Evolutionary conservation across 2,329 filamentous ascomycete genomes (phyloP).

Genomic region (Dactylellina sp.): DNA sequence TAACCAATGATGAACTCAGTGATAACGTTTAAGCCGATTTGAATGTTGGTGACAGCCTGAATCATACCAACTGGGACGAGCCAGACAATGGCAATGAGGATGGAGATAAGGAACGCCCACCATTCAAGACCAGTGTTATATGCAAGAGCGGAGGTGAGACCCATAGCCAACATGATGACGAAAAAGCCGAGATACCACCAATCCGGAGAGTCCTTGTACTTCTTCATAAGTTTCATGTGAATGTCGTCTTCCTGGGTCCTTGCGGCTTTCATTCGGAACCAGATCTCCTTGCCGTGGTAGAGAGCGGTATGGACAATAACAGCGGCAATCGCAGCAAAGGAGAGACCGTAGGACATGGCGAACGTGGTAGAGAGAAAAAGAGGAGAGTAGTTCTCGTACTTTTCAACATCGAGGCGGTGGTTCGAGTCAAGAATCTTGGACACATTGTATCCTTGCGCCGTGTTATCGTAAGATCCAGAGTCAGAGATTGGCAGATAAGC

Average conservation of each 20-base stretch:
- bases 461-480: slow-evolving; percentile 78
- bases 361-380: slow-evolving; percentile 75
- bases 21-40: slow-evolving; percentile 68
- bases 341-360: slow-evolving; percentile 70
- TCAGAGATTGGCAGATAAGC: slow-evolving; percentile 77
- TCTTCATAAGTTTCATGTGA: slow-evolving; percentile 62
- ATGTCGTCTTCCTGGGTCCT: slow-evolving; percentile 62
- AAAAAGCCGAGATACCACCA: slow-evolving; percentile 69
- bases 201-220: slow-evolving; percentile 62
- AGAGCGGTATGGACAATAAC: slow-evolving; percentile 70
- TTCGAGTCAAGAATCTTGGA: slow-evolving; percentile 72
- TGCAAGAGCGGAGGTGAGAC: slow-evolving; percentile 60
- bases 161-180: slow-evolving; percentile 65
- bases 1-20: slow-evolving; percentile 68
- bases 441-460: slow-evolving; percentile 73
- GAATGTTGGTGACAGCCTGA: slow-evolving; percentile 72
- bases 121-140: slow-evolving; percentile 65
- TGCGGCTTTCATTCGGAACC: slow-evolving; percentile 63
- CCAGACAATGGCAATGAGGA: slow-evolving; percentile 71
- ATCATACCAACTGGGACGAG: slow-evolving; percentile 73
- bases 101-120: slow-evolving; percentile 69
- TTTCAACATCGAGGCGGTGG: slow-evolving; percentile 72
- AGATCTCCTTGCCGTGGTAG: slow-evolving; percentile 71
- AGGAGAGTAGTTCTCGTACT: slow-evolving; percentile 76
- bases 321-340: slow-evolving; percentile 75